phyloP scores from a whole-genome alignment of 2,329 filamentous ascomycete species.

The Aureobasidium pullulans region DNA sequence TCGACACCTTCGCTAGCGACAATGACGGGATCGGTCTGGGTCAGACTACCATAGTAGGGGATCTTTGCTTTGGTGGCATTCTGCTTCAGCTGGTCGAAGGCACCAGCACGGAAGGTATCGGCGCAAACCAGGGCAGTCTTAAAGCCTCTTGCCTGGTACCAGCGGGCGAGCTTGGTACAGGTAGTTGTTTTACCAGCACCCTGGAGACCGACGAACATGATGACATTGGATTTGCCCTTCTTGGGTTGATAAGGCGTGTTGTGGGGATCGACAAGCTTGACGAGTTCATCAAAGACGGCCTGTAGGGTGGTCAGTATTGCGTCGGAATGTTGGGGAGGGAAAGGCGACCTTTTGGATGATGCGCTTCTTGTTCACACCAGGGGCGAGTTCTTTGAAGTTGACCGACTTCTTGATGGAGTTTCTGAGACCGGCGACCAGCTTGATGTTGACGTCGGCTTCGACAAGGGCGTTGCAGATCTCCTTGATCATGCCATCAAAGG shows the following conservation, averaged over 20 bases:
- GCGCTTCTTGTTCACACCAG: conserved; percentile 95
- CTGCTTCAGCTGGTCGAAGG: conserved; percentile 97
- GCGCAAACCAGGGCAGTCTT: conserved; percentile 91
- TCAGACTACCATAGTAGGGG: conserved; percentile 93
- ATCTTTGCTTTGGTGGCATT: conserved; percentile 99
- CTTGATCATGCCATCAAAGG: conserved; percentile 96
- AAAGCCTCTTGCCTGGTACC: conserved; percentile 92
- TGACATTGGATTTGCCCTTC: conserved; percentile 92
- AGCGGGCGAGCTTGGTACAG: conserved; percentile 90
- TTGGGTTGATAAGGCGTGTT: conserved; percentile 93
- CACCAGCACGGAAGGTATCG: conserved; percentile 96
- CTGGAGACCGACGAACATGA: conserved; percentile 98
- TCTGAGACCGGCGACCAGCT: conserved; percentile 80
- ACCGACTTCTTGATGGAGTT: conserved; percentile 87
- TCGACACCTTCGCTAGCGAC: conserved; percentile 95
- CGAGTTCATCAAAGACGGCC: conserved; percentile 92
- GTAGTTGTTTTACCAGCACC: conserved; percentile 97
- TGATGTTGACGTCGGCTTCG: conserved; percentile 95
- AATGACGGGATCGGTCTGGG: conserved; percentile 88
- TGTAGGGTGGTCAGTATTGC: conserved; percentile 5
- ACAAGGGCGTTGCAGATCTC: conserved; percentile 94
- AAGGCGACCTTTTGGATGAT: conserved; percentile 70
- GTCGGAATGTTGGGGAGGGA: not conserved
- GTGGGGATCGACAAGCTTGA: conserved; percentile 91
- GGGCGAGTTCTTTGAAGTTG: conserved; percentile 88